Evolutionary conservation across 2,329 filamentous ascomycete species (phyloP).

Genomic region (Claviceps lovelessii): DNA sequence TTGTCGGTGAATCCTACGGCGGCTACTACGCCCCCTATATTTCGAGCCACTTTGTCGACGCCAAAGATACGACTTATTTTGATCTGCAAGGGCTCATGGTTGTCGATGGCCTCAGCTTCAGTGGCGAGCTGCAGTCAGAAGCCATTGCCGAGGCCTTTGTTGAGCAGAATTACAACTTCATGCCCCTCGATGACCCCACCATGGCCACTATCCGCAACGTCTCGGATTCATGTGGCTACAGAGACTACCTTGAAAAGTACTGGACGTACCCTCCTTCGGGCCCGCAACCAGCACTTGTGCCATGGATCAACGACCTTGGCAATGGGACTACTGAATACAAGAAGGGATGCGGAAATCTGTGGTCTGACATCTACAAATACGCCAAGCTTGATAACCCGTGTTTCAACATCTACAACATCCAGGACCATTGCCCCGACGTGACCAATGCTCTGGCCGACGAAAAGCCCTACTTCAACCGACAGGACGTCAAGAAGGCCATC

Average conservation of each 20-base stretch:
- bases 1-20: conserved; percentile 58
- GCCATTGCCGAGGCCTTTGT: conserved; percentile 43
- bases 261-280: conserved; percentile 55
- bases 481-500: conserved; percentile 54
- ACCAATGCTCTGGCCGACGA: conserved; percentile 58
- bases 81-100: conserved; percentile 56
- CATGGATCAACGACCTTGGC: conserved; percentile 23
- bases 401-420: conserved; percentile 64
- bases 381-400: conserved; percentile 53
- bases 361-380: conserved; percentile 38
- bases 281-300: conserved; percentile 35
- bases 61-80: conserved; percentile 50
- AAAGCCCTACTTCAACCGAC: conserved; percentile 61
- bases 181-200: conserved; percentile 49
- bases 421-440: conserved; percentile 53
- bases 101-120: conserved; percentile 54
- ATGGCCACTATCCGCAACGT: conserved; percentile 35
- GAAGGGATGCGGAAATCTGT: conserved; percentile 42
- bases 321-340: conserved; percentile 18
- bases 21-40: conserved; percentile 59
- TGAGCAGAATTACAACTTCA: conserved; percentile 44
- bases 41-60: conserved; percentile 55
- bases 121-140: conserved; percentile 27
- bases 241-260: conserved; percentile 43
- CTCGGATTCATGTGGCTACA: conserved; percentile 47